These are phyloP conservation scores for Wickerhamomyces silvicola DNA, from an alignment of 805 yeast genomes.

Conservation along the genomic window DNA sequence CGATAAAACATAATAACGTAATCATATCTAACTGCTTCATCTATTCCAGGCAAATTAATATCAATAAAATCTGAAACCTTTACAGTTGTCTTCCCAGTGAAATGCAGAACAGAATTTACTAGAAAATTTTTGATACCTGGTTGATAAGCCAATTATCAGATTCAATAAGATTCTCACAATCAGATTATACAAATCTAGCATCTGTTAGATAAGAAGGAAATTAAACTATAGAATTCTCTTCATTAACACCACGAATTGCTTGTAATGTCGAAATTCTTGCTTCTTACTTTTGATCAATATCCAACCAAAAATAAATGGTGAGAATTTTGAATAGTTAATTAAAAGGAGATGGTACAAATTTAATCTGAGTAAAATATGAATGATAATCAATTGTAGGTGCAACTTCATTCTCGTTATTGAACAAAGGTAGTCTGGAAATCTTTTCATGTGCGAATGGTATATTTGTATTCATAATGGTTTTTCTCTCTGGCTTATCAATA, in stretches of 20 bases:
- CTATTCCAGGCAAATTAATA: slow-evolving; percentile 30
- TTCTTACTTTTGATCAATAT: slow-evolving; percentile 28
- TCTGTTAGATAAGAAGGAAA: slow-evolving; percentile 38
- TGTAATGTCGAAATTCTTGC: slow-evolving; percentile 31
- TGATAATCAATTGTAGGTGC: slow-evolving; percentile 21
- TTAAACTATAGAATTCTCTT: slow-evolving; percentile 35
- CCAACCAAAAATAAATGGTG: slow-evolving; percentile 56
- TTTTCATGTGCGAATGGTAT: slow-evolving; percentile 16
- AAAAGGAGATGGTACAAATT: slow-evolving; percentile 40
- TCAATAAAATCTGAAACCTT: slow-evolving; percentile 34
- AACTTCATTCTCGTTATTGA: slow-evolving; percentile 5
- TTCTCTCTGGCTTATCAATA: slow-evolving; percentile 1
- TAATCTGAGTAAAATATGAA: slow-evolving; percentile 35
- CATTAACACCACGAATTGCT: slow-evolving; percentile 39
- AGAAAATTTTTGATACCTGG: slow-evolving; percentile 39
- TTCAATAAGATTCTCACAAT: slow-evolving; percentile 11
- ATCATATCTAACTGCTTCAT: slow-evolving; percentile 34
- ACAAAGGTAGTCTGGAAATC: slow-evolving; percentile 12
- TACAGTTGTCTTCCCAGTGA: slow-evolving; percentile 30
- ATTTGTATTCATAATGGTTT: slow-evolving; percentile 14
- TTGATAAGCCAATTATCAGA: slow-evolving; percentile 26
- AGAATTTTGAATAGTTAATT: slow-evolving; percentile 28
- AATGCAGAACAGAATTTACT: slow-evolving; percentile 30
- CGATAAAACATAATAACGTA: slow-evolving; percentile 38
- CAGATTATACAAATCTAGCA: slow-evolving; percentile 30